Conservation (phyloP, 495 filamentous ascomycete genomes). For the Pseudomonodictys pantanalensis region DNA sequence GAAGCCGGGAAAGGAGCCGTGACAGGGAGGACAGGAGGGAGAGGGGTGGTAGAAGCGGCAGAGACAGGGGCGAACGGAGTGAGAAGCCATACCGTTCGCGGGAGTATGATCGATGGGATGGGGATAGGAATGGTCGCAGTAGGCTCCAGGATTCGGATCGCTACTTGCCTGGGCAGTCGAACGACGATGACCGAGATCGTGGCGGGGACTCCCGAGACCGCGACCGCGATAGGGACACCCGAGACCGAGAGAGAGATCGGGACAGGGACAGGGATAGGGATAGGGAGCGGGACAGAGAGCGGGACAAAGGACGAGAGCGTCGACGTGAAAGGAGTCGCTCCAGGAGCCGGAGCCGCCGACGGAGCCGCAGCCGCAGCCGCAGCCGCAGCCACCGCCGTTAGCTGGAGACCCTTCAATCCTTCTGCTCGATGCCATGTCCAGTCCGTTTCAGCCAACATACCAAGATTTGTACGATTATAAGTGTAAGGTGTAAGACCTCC, state of each 20-base stretch:
- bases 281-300: conserved; percentile 3
- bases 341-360: not conserved
- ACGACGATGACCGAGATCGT: conserved; percentile 5
- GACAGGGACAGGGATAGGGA: conserved; percentile 10
- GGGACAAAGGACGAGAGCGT: not conserved
- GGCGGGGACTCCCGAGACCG: not conserved
- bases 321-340: conserved; percentile 4
- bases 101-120: not conserved
- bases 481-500: too few species aligned
- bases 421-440: too few species aligned
- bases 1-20: conserved; percentile 29
- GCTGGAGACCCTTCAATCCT: too few species aligned
- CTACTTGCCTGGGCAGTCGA: conserved; percentile 8
- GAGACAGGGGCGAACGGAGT: not conserved
- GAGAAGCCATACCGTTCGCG: not conserved
- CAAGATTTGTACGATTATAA: too few species aligned
- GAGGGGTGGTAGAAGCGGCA: not conserved
- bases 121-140: not conserved
- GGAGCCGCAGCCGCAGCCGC: conserved; percentile 8
- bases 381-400: conserved; percentile 6
- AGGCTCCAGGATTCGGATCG: conserved; percentile 7
- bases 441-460: too few species aligned
- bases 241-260: not conserved
- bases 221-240: conserved; percentile 6
- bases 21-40: conserved; percentile 19